Conservation (phyloP, 768 basidiomycete genomes). For the Pisolithus tinctorius region DNA sequence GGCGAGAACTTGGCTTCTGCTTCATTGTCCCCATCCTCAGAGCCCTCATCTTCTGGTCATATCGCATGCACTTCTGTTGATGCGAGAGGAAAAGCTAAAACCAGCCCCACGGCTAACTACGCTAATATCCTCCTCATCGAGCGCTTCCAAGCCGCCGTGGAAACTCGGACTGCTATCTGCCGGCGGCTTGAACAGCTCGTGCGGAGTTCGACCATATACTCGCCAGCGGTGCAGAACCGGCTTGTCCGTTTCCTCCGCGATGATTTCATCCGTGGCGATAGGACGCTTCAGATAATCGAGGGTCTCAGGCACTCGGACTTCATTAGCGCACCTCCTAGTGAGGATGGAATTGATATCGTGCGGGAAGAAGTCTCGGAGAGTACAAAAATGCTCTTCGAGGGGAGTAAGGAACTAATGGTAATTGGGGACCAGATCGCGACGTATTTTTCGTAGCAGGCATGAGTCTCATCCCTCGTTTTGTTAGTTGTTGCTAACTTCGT, state of each 20-base stretch:
- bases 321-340: slow-evolving; percentile 12
- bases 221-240: slow-evolving; percentile 12
- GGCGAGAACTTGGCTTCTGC: not conserved
- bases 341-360: slow-evolving; percentile 14
- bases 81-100: not conserved
- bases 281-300: slow-evolving; percentile 19
- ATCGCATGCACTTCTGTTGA: not conserved
- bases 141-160: slow-evolving; percentile 22
- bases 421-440: slow-evolving; percentile 20
- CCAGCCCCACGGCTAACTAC: slow-evolving; percentile 13
- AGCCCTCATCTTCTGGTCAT: not conserved
- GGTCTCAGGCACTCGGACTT: slow-evolving; percentile 21
- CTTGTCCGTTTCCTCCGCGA: slow-evolving; percentile 17
- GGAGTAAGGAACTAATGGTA: slow-evolving; percentile 19
- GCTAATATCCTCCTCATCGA: slow-evolving; percentile 21
- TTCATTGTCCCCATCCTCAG: not conserved
- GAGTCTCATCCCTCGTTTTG: too few species aligned
- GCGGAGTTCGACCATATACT: slow-evolving; percentile 14
- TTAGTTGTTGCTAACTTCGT: not conserved
- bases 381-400: slow-evolving; percentile 20
- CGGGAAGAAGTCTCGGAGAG: slow-evolving; percentile 18
- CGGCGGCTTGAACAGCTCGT: slow-evolving; percentile 24
- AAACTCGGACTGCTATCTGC: slow-evolving; percentile 20
- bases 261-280: slow-evolving; percentile 22
- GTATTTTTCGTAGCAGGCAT: slow-evolving; percentile 12